Percentiles rank a stretch among this genome's conserved stretches.
phyloP scores from a whole-genome alignment of 176 grass and related monocot species.

The Thalia dealbata region DNA sequence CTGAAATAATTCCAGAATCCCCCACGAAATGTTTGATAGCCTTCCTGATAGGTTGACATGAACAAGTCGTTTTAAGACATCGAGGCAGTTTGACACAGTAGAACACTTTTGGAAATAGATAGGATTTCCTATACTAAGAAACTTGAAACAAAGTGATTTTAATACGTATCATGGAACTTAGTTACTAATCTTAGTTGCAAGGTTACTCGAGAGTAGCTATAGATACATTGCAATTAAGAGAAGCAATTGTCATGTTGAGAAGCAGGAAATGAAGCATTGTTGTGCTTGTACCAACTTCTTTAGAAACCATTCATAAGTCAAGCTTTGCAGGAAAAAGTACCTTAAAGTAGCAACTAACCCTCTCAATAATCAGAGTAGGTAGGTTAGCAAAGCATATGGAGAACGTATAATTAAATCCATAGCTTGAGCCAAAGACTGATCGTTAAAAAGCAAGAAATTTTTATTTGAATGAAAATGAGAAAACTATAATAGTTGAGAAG shows the following conservation, averaged over 20 bases:
- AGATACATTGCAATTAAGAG: background rate
- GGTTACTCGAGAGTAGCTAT: background rate
- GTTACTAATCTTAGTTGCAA: background rate
- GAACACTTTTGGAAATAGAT: background rate
- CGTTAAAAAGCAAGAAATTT: background rate
- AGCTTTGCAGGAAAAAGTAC: background rate
- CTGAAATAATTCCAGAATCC: conserved; percentile 98
- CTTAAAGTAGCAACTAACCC: background rate
- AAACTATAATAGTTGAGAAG: background rate
- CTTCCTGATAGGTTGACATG: conserved; percentile 43
- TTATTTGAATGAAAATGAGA: background rate
- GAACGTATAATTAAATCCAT: background rate
- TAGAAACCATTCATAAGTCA: too few relatives aligned
- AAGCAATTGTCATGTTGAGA: background rate
- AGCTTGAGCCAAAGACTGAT: conserved; percentile 2
- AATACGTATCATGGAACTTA: background rate
- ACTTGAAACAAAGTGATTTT: background rate
- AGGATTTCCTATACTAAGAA: background rate
- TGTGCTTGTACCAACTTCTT: too few relatives aligned
- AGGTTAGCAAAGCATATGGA: background rate
- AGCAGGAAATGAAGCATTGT: background rate
- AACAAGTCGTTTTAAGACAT: background rate
- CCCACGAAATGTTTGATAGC: conserved; percentile 66
- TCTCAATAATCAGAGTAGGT: background rate
- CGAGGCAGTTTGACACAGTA: background rate